Evolutionary conservation across 371 early-diverging fungal genomes (phyloP).

Genomic region (Apophysomyces elegans): DNA sequence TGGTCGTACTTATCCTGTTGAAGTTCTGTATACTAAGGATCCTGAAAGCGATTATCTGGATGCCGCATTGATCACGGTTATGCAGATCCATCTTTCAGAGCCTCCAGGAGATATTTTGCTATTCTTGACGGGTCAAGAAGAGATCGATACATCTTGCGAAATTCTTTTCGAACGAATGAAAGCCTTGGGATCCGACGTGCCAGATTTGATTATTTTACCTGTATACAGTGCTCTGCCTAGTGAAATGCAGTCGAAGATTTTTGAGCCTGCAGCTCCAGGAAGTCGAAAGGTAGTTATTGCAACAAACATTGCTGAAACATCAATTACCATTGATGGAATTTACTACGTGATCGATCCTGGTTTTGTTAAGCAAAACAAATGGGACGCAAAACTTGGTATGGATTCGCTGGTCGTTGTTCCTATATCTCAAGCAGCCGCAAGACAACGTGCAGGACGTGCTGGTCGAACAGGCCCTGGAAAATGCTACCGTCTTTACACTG

Average conservation of each 20-base stretch:
- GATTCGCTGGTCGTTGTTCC: constrained; percentile 91
- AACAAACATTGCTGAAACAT: constrained; percentile 99
- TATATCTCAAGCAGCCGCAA: constrained; percentile 96
- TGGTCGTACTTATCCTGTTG: constrained; percentile 95
- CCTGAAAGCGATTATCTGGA: constrained; percentile 96
- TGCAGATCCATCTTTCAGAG: constrained; percentile 97
- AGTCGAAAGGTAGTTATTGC: constrained; percentile 96
- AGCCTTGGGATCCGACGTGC: constrained; percentile 92
- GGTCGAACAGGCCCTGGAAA: constrained; percentile 98
- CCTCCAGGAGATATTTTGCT: constrained; percentile 97
- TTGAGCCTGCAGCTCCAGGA: constrained; percentile 93
- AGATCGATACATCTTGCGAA: constrained; percentile 94
- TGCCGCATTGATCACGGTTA: constrained; percentile 89
- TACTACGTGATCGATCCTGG: constrained; percentile 98
- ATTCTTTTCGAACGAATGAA: constrained; percentile 95
- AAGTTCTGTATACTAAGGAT: constrained; percentile 92
- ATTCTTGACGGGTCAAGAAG: constrained; percentile 98
- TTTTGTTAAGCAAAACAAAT: constrained; percentile 97
- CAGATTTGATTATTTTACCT: constrained; percentile 92
- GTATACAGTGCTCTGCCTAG: constrained; percentile 95
- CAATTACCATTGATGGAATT: constrained; percentile 99
- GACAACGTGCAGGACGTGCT: constrained; percentile 98
- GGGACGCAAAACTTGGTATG: constrained; percentile 94
- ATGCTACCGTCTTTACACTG: constrained; percentile 96
- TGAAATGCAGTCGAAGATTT: constrained; percentile 93